Base-by-base conservation (phyloP, 768 basidiomycete species). In the Russula compacta region DNA sequence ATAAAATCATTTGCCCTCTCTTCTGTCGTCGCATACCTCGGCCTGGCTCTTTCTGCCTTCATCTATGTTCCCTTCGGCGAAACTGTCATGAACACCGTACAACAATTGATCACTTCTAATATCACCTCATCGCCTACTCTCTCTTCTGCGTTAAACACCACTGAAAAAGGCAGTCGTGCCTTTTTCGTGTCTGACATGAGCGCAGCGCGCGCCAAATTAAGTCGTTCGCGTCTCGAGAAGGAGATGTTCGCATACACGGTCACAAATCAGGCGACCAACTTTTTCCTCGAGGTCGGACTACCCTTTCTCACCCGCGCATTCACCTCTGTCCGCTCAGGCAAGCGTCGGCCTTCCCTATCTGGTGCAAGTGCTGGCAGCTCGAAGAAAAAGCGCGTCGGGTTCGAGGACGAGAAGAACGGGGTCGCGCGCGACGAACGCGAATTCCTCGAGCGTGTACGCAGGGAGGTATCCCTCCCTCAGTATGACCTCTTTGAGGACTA, bases 171-270 rank as follows among this genome's bases (percentile, higher is more conserved):
- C 9, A 46, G 32, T 19, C 57, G 38, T n/a, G 15, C 32, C 2
- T 19, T 62, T 19, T 66, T 58, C 42, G 53, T 58, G 19, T 58
- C 63, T 6, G 60, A 56, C 55, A 42, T 33, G 3, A 21, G 36
- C 44, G 21, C 66, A 39, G 83, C 81, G 38, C 76, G 80, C 49
- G 73, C 76, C 63, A 87, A 86, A 69, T 72, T 89, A 17, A 83
- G 84, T 61, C 81, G 86, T 8, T 77, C 77, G 50, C 78, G 95
- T 59, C 76, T 98, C 57, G 81, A 87, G 71, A 86, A 89, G 44
- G 92, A 98, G 76, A 88, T 98, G 83, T 95, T 97, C 68, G 94
- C 95, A 15, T 92, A 85, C 69, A 85, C 84, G 21, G 92, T 95
- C 0, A 95, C 92, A 21, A 91, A 89, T 69, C 95, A 98, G 74